Base-by-base conservation (phyloP, 2,329 filamentous ascomycete genomes). In the Byssoonygena ceratinophila region DNA sequence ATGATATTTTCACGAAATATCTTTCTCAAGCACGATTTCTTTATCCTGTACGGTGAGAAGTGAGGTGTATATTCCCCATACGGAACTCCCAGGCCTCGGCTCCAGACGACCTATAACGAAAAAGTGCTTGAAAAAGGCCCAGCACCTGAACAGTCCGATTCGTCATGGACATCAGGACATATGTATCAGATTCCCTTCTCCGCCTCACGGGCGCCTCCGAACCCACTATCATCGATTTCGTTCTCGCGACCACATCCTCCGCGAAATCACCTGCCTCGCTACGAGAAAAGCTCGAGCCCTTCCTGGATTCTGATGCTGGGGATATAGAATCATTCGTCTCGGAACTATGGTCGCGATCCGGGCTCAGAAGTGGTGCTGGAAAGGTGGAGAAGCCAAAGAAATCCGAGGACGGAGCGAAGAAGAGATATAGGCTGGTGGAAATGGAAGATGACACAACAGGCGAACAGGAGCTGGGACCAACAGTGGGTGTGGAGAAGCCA, bases 171-270 rank as follows among this genome's bases (percentile, higher is more conserved):
- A 62, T 66, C 54, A 64, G 64, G 50, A 67, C 64, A 12, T 71
- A 71, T 52, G 63, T 71, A n/a, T 76, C 74, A 48, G 75, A 77
- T 60, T 71, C 74, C 52, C 68, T 77, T 52, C 69, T 76, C 58
- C 73, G 71, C 53, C 69, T 80, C 47, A 74, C 76, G 34, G 77
- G 76, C 56, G 77, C 73, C 45, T 78, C 76, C 36, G 77, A 80
- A 55, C 67, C 73, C 32, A 78, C 77, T 48, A 69, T 77, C 46
- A 66, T 80, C 55, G 77, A 80, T 64, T 80, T 79, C 58, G 71
- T 80, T 22, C 71, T 78, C 51, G 74, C 75, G 40, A 78, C 76
- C 14, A 76, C 77, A 8, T 68, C 66, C 58, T 70, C 71, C 20
- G 71, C 74, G 40, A 77, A 75, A 59, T 76, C 74, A 1, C 62